Conservation (phyloP, 371 early-diverging fungal genomes). For the Mortierella sp. region DNA sequence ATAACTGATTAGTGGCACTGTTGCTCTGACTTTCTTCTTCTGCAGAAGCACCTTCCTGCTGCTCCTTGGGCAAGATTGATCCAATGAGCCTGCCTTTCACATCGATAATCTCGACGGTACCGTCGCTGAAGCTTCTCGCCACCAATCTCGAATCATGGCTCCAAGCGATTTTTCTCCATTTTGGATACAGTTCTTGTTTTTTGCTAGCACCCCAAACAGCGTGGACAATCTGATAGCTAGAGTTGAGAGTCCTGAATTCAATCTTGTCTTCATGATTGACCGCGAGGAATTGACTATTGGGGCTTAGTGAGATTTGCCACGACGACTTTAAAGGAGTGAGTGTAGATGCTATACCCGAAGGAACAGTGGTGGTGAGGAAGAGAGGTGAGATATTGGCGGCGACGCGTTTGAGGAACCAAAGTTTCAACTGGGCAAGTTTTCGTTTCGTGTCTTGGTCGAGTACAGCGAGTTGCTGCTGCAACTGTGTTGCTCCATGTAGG, state of each 20-base stretch:
- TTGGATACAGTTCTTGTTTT: constrained; percentile 54
- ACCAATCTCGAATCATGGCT: constrained; percentile 57
- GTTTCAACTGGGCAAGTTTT: constrained; percentile 28
- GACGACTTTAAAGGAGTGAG: constrained; percentile 52
- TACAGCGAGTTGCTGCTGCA: constrained; percentile 24
- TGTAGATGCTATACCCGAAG: constrained; percentile 55
- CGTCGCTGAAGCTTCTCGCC: constrained; percentile 58
- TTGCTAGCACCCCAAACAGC: constrained; percentile 35
- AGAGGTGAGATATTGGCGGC: constrained; percentile 52
- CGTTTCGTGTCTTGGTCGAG: constrained; percentile 40
- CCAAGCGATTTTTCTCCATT: constrained; percentile 61
- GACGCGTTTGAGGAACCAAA: constrained; percentile 51
- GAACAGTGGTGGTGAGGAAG: constrained; percentile 60
- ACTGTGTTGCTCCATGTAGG: neutral
- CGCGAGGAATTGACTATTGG: constrained; percentile 57
- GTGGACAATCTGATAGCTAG: constrained; percentile 54
- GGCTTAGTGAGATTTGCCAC: constrained; percentile 56
- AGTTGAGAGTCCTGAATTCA: constrained; percentile 56
- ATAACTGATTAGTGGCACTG: constrained; percentile 28
- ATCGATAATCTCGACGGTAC: constrained; percentile 57
- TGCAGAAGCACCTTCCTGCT: constrained; percentile 5
- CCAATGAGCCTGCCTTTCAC: constrained; percentile 49
- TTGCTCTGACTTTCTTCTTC: neutral
- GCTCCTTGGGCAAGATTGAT: constrained; percentile 49
- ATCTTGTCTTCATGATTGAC: constrained; percentile 60